A percentile compares a stretch with the other conserved stretches of the same genome.
Evolutionary conservation across 1,284 basidiomycete genomes (phyloP).

Genomic region (Anthracocystis walkeri): DNA sequence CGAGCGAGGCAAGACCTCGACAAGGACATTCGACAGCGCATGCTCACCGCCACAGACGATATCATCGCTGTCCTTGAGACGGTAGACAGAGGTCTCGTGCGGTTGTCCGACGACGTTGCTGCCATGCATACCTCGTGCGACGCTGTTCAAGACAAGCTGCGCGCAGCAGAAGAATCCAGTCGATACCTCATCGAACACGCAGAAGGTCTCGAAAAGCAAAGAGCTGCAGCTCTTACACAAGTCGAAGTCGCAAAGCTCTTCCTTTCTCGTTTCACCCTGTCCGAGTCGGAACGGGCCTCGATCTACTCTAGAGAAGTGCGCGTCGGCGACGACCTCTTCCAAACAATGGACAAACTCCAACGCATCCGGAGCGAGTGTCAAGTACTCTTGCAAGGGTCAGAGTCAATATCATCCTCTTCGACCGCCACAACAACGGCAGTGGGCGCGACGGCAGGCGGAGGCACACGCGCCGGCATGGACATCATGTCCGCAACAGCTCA

Average conservation of each 20-base stretch:
- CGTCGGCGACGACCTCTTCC: slow-evolving; percentile 80
- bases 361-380: slow-evolving; percentile 85
- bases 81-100: slow-evolving; percentile 78
- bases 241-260: slow-evolving; percentile 82
- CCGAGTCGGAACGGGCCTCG: slow-evolving; percentile 78
- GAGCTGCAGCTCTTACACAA: slow-evolving; percentile 57
- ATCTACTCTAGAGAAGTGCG: slow-evolving; percentile 83
- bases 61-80: slow-evolving; percentile 86
- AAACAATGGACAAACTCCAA: slow-evolving; percentile 86
- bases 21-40: slow-evolving; percentile 82
- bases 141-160: slow-evolving; percentile 29
- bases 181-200: slow-evolving; percentile 52
- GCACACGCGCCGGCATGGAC: slow-evolving; percentile 70
- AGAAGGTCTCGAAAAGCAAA: slow-evolving; percentile 37
- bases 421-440: slow-evolving; percentile 80
- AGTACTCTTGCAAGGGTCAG: slow-evolving; percentile 83
- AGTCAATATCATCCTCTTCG: slow-evolving; percentile 74
- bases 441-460: slow-evolving; percentile 76
- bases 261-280: slow-evolving; percentile 85
- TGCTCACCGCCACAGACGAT: slow-evolving; percentile 81
- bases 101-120: slow-evolving; percentile 32
- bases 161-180: slow-evolving; percentile 28
- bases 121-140: slow-evolving; percentile 45
- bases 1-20: slow-evolving; percentile 82
- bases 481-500: slow-evolving; percentile 80